Percentiles rank a stretch among this genome's conserved stretches.
These are phyloP conservation scores for Phytophthora cactorum DNA, from an alignment of 352 stramenopile species.

Conservation along the genomic window DNA sequence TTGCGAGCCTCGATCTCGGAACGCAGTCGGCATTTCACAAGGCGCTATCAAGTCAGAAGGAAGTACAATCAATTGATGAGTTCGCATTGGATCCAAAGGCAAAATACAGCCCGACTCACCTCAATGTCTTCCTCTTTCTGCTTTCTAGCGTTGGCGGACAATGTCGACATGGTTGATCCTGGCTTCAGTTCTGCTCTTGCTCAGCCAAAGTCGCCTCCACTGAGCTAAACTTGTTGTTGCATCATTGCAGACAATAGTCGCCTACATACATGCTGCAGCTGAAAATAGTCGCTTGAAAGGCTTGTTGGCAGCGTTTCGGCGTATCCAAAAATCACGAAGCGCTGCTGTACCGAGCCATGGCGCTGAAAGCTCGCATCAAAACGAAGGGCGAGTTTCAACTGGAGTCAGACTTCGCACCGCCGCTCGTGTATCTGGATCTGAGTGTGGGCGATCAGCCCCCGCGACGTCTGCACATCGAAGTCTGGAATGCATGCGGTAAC, in stretches of 20 bases:
- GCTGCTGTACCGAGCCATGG: too few relatives aligned
- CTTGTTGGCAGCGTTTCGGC: slow-evolving; percentile 16
- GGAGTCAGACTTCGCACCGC: slow-evolving; percentile 38
- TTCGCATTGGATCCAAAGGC: background rate
- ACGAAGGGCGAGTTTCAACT: slow-evolving; percentile 55
- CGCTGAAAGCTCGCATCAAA: slow-evolving; percentile 51
- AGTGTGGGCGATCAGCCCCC: slow-evolving; percentile 53
- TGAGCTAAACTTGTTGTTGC: slow-evolving; percentile 12
- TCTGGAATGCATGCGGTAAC: slow-evolving; percentile 8
- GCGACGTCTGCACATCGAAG: slow-evolving; percentile 72
- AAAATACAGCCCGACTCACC: slow-evolving; percentile 32
- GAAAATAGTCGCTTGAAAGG: slow-evolving; percentile 29
- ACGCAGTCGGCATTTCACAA: slow-evolving; percentile 79
- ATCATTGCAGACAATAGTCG: too few relatives aligned
- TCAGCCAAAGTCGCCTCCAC: background rate
- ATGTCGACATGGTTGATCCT: slow-evolving; percentile 17
- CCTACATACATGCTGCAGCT: too few relatives aligned
- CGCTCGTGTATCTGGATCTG: slow-evolving; percentile 74
- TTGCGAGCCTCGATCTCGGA: slow-evolving; percentile 81
- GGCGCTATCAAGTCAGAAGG: slow-evolving; percentile 38
- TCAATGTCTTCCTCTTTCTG: slow-evolving; percentile 70
- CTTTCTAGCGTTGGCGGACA: slow-evolving; percentile 59
- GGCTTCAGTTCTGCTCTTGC: slow-evolving; percentile 7
- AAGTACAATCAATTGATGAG: background rate
- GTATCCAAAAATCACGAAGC: too few relatives aligned